Evolutionary conservation across 805 yeast species (phyloP).

Genomic region (Candida dendrica): DNA sequence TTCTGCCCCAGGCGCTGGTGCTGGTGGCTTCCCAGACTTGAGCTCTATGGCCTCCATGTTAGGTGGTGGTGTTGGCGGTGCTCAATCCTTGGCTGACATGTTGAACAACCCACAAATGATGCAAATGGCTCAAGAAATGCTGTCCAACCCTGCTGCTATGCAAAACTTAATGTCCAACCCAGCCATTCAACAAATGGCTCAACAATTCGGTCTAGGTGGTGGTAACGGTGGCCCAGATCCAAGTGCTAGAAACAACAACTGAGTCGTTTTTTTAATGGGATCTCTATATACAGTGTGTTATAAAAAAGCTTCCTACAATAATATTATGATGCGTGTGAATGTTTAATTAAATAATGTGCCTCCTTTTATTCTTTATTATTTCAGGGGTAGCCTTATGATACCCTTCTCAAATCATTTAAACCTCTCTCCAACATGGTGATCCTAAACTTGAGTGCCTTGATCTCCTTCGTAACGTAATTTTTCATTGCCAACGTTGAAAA

Average conservation of each 20-base stretch:
- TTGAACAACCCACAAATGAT: slow-evolving; percentile 88
- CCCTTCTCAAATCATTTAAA: slow-evolving; percentile 12
- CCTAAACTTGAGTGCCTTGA: slow-evolving; percentile 20
- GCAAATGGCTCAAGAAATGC: slow-evolving; percentile 83
- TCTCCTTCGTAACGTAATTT: slow-evolving; percentile 23
- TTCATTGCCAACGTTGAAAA: slow-evolving; percentile 32
- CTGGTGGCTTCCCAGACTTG: slow-evolving; percentile 59
- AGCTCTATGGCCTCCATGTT: slow-evolving; percentile 61
- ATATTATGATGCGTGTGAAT: too few relatives aligned
- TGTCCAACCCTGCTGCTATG: slow-evolving; percentile 79
- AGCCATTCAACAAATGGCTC: slow-evolving; percentile 76
- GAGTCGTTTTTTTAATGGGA: too few relatives aligned
- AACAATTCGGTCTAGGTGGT: slow-evolving; percentile 62
- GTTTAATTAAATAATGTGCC: too few relatives aligned
- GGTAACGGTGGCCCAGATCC: slow-evolving; percentile 41
- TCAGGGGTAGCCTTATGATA: not conserved
- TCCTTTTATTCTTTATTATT: too few relatives aligned
- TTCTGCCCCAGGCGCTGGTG: slow-evolving; percentile 22
- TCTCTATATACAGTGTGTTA: too few relatives aligned
- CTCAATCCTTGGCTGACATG: slow-evolving; percentile 60
- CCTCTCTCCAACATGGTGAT: slow-evolving; percentile 15
- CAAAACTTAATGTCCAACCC: slow-evolving; percentile 74
- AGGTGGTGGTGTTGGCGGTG: slow-evolving; percentile 70
- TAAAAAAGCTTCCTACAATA: not conserved
- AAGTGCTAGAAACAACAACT: slow-evolving; percentile 43